A percentile compares a stretch with the other conserved stretches of the same genome.
Evolutionary conservation across 2,329 filamentous ascomycete species (phyloP).

Genomic region (Cladosporium sp.): DNA sequence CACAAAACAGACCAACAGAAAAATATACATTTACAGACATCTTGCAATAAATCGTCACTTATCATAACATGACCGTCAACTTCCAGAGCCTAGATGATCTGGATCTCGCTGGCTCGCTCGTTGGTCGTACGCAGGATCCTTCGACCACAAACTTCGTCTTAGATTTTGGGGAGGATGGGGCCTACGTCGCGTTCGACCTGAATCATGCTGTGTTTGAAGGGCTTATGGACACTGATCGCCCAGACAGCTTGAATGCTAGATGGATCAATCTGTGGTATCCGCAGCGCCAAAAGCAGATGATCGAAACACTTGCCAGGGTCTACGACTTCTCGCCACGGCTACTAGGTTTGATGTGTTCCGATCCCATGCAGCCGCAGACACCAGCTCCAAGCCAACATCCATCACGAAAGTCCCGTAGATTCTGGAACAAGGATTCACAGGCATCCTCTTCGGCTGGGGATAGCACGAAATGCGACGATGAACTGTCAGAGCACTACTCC

Average conservation of each 20-base stretch:
- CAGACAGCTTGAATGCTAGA: constrained; percentile 57
- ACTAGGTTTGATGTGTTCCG: constrained; percentile 63
- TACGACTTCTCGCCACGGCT: constrained; percentile 72
- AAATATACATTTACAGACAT: not conserved
- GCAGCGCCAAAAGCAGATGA: constrained; percentile 57
- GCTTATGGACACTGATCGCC: constrained; percentile 47
- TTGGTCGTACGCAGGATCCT: constrained; percentile 44
- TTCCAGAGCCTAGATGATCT: constrained; percentile 59
- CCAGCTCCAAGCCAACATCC: constrained; percentile 26
- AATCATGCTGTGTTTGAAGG: constrained; percentile 44
- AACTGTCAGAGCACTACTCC: constrained; percentile 34
- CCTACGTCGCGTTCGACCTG: constrained; percentile 60
- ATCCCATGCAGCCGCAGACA: constrained; percentile 45
- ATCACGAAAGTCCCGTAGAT: constrained; percentile 22
- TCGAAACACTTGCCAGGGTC: constrained; percentile 60
- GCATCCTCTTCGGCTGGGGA: constrained; percentile 24
- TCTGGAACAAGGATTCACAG: constrained; percentile 19
- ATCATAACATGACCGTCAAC: not conserved
- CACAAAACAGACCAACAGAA: not conserved
- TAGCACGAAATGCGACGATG: constrained; percentile 28
- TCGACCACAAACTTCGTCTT: constrained; percentile 62
- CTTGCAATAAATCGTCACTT: not conserved
- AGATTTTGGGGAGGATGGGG: constrained; percentile 61
- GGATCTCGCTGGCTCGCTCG: constrained; percentile 49
- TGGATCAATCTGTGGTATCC: constrained; percentile 80